A percentile compares a stretch with the other conserved stretches of the same genome.
phyloP scores from a whole-genome alignment of 768 basidiomycete genomes.

The Tephrocybe sp. region DNA sequence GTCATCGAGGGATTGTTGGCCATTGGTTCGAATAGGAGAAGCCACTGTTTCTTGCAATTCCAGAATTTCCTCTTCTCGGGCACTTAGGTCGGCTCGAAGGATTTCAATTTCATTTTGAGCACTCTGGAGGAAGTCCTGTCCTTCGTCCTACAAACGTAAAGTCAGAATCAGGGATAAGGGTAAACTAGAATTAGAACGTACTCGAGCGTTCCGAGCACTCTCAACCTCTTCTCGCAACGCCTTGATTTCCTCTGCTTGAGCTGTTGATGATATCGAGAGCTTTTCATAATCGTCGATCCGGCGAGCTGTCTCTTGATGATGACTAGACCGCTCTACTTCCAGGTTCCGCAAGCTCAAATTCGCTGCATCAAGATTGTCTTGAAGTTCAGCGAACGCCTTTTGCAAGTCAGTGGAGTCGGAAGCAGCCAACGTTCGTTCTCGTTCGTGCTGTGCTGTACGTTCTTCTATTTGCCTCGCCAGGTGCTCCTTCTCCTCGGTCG shows the following conservation, averaged over 20 bases:
- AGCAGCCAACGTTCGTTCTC: conserved; percentile 48
- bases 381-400: conserved; percentile 58
- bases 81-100: conserved; percentile 59
- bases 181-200: conserved; percentile 18
- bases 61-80: conserved; percentile 69
- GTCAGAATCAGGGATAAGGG: conserved; percentile 1
- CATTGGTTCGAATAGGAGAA: conserved; percentile 36
- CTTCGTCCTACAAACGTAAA: conserved; percentile 48
- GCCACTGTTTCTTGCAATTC: conserved; percentile 49
- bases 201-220: conserved; percentile 40
- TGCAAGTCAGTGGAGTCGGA: conserved; percentile 59
- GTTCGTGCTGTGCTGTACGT: conserved; percentile 46
- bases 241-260: conserved; percentile 55
- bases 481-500: conserved; percentile 48
- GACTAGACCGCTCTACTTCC: conserved; percentile 63
- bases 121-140: conserved; percentile 58
- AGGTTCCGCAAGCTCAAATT: conserved; percentile 54
- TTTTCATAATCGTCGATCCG: conserved; percentile 61
- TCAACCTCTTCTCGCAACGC: conserved; percentile 53
- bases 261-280: conserved; percentile 40
- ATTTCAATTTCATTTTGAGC: conserved; percentile 71
- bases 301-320: conserved; percentile 55
- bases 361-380: conserved; percentile 58
- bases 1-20: conserved; percentile 61
- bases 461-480: conserved; percentile 45